Evolutionary conservation across 2,329 filamentous ascomycete species (phyloP), one percentile per base, ranked within the genome.

Genomic region (Neofusicoccum laricinum): DNA sequence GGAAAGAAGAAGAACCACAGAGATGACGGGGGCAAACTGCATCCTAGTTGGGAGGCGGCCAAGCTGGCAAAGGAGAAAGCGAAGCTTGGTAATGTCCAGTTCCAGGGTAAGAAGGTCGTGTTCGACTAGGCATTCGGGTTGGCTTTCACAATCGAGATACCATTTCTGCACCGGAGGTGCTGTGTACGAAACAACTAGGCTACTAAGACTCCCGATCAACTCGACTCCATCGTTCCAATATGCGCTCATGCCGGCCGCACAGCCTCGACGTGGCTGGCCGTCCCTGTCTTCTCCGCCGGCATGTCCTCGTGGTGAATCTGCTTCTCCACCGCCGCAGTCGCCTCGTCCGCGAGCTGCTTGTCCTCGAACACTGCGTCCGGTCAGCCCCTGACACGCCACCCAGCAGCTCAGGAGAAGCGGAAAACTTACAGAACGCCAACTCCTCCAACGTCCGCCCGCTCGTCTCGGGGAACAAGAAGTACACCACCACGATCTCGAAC

Each of bases 31-130:
- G 84, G 84, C 10, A 76, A 83, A 5, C 68, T 89, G 69, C 87
- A 89, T 81, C 87, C 87, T 19, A 87, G 85, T 63, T 89, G 87
- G 87, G 82, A 85, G 73, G 87, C 87, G 6, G 85, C 85, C 34
- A 86, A 84, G 77, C 80, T 80, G 70, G 82, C 84, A 14, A 89
- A 89, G 76, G 81, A 84, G 74, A 80, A 81, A 72, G 80, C 80
- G 71, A 74, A 73, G 55, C 25, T 58, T 10, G 50, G n/a, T 0
- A 75, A 70, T 45, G 80, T 79, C 48, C 73, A 79, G n/a, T 86
- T 88, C 67, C 71, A 80, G 63, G 86, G 86, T 30, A 88, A 85
- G 79, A 88, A 88, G 77, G 81, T 88, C 57, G 81, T 81, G 7
- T 89, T 89, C 75, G 85, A 88, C 73, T 88, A 66, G 73, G 50